phyloP scores from a whole-genome alignment of 2,329 filamentous ascomycete species.

The Geosmithia putterillii region DNA sequence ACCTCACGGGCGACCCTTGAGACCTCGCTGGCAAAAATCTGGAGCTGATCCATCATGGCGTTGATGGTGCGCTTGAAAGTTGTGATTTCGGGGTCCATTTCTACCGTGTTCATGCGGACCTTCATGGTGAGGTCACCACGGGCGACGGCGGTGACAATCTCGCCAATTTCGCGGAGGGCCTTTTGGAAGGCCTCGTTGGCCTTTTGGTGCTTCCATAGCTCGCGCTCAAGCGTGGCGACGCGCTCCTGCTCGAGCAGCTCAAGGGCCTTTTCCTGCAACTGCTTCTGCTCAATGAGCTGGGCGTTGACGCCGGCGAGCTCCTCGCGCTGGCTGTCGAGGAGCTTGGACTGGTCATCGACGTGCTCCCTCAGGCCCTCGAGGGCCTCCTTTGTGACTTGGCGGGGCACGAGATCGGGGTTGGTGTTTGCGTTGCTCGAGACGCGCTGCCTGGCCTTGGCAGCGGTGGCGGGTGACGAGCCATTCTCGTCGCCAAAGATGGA shows the following conservation, averaged over 20 bases:
- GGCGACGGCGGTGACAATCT: slow-evolving; percentile 92
- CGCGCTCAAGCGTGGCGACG: slow-evolving; percentile 79
- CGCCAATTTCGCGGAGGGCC: slow-evolving; percentile 88
- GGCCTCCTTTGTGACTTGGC: slow-evolving; percentile 65
- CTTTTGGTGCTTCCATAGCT: slow-evolving; percentile 93
- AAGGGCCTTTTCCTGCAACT: slow-evolving; percentile 71
- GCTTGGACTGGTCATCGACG: slow-evolving; percentile 84
- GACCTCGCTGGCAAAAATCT: slow-evolving; percentile 93
- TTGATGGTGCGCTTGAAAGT: slow-evolving; percentile 98
- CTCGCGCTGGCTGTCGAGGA: slow-evolving; percentile 77
- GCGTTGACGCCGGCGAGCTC: slow-evolving; percentile 78
- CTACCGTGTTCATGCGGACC: slow-evolving; percentile 86
- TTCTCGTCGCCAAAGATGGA: slow-evolving; percentile 51
- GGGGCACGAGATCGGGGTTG: slow-evolving; percentile 19
- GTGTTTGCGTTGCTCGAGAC: slow-evolving; percentile 13
- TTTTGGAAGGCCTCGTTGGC: slow-evolving; percentile 99
- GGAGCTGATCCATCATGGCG: slow-evolving; percentile 97
- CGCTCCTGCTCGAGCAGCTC: slow-evolving; percentile 76
- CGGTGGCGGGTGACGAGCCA: slow-evolving; percentile 26
- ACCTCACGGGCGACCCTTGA: slow-evolving; percentile 90
- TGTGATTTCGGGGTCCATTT: slow-evolving; percentile 97
- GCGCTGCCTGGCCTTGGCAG: neutral
- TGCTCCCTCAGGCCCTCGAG: slow-evolving; percentile 79
- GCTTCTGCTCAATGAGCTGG: slow-evolving; percentile 75
- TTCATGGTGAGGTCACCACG: slow-evolving; percentile 94